Conservation (phyloP, 305 asterid species). For the Nicotiana rustica region DNA sequence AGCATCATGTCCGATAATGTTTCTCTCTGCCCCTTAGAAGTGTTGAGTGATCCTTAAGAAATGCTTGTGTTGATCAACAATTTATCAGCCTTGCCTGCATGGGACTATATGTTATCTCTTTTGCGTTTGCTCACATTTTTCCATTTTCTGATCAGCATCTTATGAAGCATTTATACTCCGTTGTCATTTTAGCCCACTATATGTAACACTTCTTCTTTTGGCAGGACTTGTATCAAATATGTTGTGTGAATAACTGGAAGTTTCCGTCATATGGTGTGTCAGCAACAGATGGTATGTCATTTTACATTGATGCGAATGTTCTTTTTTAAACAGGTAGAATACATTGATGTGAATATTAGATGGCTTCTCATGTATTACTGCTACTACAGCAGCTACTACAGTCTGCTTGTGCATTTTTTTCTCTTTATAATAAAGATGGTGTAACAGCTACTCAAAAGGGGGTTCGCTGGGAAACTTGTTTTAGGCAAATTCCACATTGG, state of each 20-base stretch:
- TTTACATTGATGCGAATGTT: background rate
- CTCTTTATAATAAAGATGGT: background rate
- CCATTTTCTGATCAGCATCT: background rate
- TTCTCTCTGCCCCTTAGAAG: background rate
- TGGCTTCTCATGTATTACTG: background rate
- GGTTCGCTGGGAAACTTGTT: background rate
- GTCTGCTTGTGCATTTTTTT: background rate
- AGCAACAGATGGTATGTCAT: constrained; percentile 51
- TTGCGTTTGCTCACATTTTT: background rate
- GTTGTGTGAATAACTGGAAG: constrained; percentile 56
- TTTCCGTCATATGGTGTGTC: constrained; percentile 44
- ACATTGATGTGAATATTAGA: background rate
- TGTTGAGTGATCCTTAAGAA: background rate
- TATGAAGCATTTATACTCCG: background rate
- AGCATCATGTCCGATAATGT: constrained; percentile 9
- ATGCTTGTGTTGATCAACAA: background rate
- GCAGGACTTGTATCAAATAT: constrained; percentile 55
- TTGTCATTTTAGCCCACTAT: constrained; percentile 5
- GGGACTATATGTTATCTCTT: constrained; percentile 4
- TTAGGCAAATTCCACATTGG: background rate
- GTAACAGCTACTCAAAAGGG: background rate
- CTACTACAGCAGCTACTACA: background rate
- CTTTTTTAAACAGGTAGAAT: background rate
- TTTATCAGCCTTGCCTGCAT: constrained; percentile 2
- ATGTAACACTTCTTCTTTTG: background rate